These are phyloP conservation scores for Microdochium bolleyi DNA, from an alignment of 2,329 filamentous ascomycete genomes.

Conservation along the genomic window DNA sequence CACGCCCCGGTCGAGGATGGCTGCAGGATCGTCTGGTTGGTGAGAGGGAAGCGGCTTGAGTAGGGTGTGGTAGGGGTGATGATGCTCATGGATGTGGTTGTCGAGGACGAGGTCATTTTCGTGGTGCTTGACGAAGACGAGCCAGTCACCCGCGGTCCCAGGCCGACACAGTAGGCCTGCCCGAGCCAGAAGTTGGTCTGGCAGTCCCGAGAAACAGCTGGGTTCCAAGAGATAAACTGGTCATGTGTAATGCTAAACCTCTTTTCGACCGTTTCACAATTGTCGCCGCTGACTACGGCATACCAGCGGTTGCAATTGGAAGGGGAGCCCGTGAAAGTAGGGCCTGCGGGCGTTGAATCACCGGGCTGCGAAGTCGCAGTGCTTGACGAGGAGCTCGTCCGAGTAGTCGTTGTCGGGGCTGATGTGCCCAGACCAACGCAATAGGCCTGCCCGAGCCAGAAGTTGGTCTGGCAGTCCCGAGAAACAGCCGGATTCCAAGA, in stretches of 20 bases:
- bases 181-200: constrained; percentile 5
- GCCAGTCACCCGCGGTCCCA: constrained; percentile 1
- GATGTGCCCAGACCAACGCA: constrained; percentile 13
- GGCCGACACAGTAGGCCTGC: constrained; percentile 18
- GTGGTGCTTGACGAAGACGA: not conserved
- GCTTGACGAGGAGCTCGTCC: constrained; percentile 1
- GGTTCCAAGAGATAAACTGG: constrained; percentile 17
- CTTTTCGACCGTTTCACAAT: not conserved
- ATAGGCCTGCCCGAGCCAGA: constrained; percentile 15
- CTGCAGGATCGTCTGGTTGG: not conserved
- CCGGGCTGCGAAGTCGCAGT: not conserved
- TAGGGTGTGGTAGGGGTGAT: constrained; percentile 2
- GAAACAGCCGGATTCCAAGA: constrained; percentile 17
- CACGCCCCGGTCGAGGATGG: constrained; percentile 1
- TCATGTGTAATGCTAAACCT: constrained; percentile 12
- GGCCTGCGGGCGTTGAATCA: not conserved
- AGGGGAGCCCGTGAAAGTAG: constrained; percentile 2
- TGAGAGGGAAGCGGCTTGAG: not conserved
- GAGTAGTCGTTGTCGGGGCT: constrained; percentile 5
- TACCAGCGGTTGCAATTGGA: constrained; percentile 4
- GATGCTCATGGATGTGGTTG: constrained; percentile 3
- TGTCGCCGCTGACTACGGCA: not conserved
- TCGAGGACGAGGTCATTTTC: not conserved
- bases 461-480: constrained; percentile 15
- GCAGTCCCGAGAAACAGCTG: constrained; percentile 16